phyloP scores from a whole-genome alignment of 441 rosid genomes.

The Melastoma candidum region DNA sequence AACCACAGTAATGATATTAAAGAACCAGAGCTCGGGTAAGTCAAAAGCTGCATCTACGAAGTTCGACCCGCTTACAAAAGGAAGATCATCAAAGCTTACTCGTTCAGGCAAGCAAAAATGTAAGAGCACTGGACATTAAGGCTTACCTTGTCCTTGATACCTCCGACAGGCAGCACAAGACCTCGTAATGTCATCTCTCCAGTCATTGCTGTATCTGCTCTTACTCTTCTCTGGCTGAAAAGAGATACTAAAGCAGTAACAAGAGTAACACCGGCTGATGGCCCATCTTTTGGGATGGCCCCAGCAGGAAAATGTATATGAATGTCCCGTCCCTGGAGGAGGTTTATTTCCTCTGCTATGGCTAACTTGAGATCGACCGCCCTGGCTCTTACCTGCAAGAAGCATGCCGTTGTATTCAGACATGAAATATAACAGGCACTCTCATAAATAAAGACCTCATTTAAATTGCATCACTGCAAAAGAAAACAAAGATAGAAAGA shows the following conservation, averaged over 20 bases:
- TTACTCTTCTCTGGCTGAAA: slow-evolving; percentile 69
- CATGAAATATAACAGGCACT: not conserved
- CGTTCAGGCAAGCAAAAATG: too few species aligned
- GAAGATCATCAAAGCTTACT: too few species aligned
- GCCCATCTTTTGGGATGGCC: slow-evolving; percentile 97
- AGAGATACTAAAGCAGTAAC: slow-evolving; percentile 93
- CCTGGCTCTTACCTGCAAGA: slow-evolving; percentile 75
- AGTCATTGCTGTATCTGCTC: slow-evolving; percentile 99
- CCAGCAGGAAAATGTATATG: slow-evolving; percentile 99
- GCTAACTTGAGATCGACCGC: slow-evolving; percentile 70
- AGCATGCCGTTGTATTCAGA: not conserved
- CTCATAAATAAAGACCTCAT: too few species aligned
- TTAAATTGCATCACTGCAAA: too few species aligned
- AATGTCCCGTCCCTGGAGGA: slow-evolving; percentile 80
- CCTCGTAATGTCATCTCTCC: slow-evolving; percentile 99
- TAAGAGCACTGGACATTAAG: not conserved
- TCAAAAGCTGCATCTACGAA: too few species aligned
- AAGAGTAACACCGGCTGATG: slow-evolving; percentile 96
- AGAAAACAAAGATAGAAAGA: too few species aligned
- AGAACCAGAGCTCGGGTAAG: too few species aligned
- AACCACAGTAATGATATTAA: too few species aligned
- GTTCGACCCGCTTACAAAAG: too few species aligned
- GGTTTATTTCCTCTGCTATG: slow-evolving; percentile 45
- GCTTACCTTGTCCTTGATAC: slow-evolving; percentile 87
- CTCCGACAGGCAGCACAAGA: slow-evolving; percentile 95